phyloP scores from a whole-genome alignment of 2,329 filamentous ascomycete species.

The Nigrospora osmanthi region DNA sequence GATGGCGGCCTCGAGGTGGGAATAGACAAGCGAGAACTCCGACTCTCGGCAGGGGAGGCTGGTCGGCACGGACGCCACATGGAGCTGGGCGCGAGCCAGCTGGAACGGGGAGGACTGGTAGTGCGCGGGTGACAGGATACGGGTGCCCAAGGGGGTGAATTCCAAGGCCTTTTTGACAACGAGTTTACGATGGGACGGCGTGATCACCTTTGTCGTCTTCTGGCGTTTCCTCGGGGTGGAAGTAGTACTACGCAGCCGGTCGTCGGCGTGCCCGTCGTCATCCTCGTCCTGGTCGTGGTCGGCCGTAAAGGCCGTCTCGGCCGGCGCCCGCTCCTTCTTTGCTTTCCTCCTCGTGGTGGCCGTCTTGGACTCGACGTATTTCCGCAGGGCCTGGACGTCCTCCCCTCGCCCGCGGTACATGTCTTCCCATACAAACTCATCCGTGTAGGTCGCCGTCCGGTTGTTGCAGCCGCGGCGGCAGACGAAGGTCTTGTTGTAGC shows the following conservation, averaged over 20 bases:
- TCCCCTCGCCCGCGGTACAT: slow-evolving; percentile 60
- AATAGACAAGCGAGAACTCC: slow-evolving; percentile 88
- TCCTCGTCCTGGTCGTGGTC: slow-evolving; percentile 16
- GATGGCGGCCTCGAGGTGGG: slow-evolving; percentile 89
- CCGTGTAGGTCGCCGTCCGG: slow-evolving; percentile 80
- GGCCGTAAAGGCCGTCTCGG: slow-evolving; percentile 21
- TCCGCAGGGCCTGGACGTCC: slow-evolving; percentile 58
- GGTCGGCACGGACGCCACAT: slow-evolving; percentile 87
- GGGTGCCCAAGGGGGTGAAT: slow-evolving; percentile 90
- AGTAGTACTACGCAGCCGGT: slow-evolving; percentile 2
- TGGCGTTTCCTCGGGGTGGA: slow-evolving; percentile 51
- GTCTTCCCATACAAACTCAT: slow-evolving; percentile 89
- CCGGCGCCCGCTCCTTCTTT: slow-evolving; percentile 1
- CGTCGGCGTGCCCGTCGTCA: slow-evolving; percentile 25
- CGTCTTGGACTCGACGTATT: slow-evolving; percentile 63
- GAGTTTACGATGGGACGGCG: slow-evolving; percentile 42
- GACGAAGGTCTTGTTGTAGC: slow-evolving; percentile 80
- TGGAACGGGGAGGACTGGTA: slow-evolving; percentile 83
- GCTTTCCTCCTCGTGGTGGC: slow-evolving; percentile 56
- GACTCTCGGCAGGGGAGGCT: slow-evolving; percentile 85
- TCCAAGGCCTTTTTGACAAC: slow-evolving; percentile 82
- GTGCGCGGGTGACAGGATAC: slow-evolving; percentile 68
- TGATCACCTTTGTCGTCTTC: slow-evolving; percentile 35
- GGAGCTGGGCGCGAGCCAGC: slow-evolving; percentile 77
- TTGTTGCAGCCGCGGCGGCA: slow-evolving; percentile 87